Base-by-base conservation (phyloP, 805 yeast species). In the Ogataea corticis region DNA sequence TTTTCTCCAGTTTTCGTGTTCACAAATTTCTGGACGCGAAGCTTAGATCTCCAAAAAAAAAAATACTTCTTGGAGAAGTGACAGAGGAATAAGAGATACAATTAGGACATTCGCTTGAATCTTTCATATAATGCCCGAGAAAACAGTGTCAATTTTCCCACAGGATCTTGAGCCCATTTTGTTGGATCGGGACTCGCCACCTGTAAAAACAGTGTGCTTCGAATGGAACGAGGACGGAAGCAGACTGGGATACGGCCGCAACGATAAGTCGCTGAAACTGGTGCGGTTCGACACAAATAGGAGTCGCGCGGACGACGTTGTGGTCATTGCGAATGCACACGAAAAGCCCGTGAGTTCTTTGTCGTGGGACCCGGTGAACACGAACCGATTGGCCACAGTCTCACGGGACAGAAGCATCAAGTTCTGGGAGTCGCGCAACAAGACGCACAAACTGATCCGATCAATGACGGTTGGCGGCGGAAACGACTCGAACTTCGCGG, bases 341-440 rank as follows among this genome's bases (percentile, higher is more conserved):
- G 52, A 56, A 1, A 61, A 61, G 42, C 67, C 75, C 2, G 75
- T 73, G 16, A 70, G 70, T 41, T 42, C 67, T n/a, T 52, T 77
- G 7, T 42, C 69, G 6, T 77, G 79, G 79, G 67, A 74, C 48
- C 79, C 80, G 0, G 54, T 49, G 31, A 60, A 67, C 31, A 75
- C 72, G 37, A 56, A 58, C 36, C 55, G 67, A 14, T 71, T 77
- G 54, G 76, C 72, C 5, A 65, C 78, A 3, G 77, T 70, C 14
- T 77, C 77, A 3, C 54, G 73, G 39, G 80, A 75, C 52, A 59
- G 61, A 21, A 52, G 49, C 38, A 55, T 76, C 28, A 74, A 72
- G 48, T 52, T 75, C 14, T 72, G 80, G 79, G 71, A 70, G 17
- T 43, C 51, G n/a, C 41, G 58, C 41, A 21, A 72, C 67, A 23